Percentiles rank a stretch among this genome's conserved stretches.
Conservation (phyloP, 148 eudicot genomes). For the Rhododendron griersonianum region DNA sequence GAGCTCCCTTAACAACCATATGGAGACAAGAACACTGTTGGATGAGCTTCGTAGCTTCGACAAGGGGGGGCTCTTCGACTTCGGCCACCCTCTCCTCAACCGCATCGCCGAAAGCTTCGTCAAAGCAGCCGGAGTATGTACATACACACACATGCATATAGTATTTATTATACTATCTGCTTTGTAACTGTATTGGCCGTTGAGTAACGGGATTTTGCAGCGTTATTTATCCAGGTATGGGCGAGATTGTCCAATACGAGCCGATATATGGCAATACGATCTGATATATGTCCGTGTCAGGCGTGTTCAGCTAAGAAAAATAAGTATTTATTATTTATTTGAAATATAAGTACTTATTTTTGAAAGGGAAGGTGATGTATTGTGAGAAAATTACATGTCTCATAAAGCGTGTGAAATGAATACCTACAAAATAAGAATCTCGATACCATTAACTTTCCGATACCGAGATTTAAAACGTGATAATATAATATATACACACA, state of each 20-base stretch:
- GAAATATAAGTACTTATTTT: no score
- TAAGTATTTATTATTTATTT: no score
- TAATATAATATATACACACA: background rate
- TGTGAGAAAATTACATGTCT: no score
- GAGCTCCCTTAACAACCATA: background rate
- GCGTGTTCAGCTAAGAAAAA: no score
- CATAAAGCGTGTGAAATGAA: fast-evolving
- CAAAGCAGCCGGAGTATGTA: conserved; percentile 73
- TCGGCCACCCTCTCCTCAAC: conserved; percentile 90
- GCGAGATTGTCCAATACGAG: background rate
- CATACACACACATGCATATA: background rate
- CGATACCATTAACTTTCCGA: background rate
- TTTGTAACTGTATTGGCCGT: background rate
- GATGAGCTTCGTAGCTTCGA: conserved; percentile 58
- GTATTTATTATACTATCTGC: background rate
- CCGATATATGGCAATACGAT: no score
- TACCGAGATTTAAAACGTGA: no score
- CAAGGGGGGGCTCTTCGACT: conserved; percentile 54
- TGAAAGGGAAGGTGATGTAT: no score
- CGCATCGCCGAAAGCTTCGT: conserved; percentile 72
- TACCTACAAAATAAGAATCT: no score
- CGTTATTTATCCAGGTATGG: no score
- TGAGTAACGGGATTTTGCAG: no score
- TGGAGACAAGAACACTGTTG: conserved; percentile 45
- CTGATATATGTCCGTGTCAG: no score